Base-by-base conservation (phyloP, 805 yeast species). In the Wickerhamiella domercqiae region DNA sequence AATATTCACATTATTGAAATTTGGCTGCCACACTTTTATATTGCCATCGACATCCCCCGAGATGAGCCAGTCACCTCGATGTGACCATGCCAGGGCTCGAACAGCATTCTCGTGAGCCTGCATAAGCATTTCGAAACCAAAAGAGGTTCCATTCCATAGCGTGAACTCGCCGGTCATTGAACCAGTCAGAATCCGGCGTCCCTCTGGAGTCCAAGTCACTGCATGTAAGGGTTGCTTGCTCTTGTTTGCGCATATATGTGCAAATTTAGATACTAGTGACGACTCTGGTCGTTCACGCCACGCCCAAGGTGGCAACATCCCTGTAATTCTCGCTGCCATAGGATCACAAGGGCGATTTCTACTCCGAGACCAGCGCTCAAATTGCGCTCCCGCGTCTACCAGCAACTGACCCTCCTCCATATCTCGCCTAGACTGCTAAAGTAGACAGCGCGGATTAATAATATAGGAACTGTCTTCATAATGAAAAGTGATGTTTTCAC, bases 71-170 rank as follows among this genome's bases (percentile, higher is more conserved):
- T 86, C 95, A 43, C 83, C 95, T 42, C 78, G 76, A 55, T 83
- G 93, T 4, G 90, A 75, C 59, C 87, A 90, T 46, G 71, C 68
- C 52, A 83, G 62, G 1, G 87, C 66, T 24, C 84, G 68, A 26
- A 90, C 78, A 0, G 95, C 84, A 42, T 78, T 67, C 55, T 90
- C 99, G 59, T 90, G 99, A 1, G 97, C 97, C 63, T 90, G 98
- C 93, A 86, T 90, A 46, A 90, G 84, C 38, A 94, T 82, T 56
- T 90, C 99, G 54, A 90, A 84, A 54, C 82, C 83, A 60, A 87
- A 90, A 7, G 94, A 78, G 66, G 80, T 71, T 7, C 97, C 96
- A 56, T 86, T 84, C 97, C 97, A 90, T 33, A 90, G 63, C 9
- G 97, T 86, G 59, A 90, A 86, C 55, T 90, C 99, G 30, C 99